These are phyloP conservation scores for Hylodesmum podocarpum DNA, from an alignment of 306 rosid species.

Conservation along the genomic window DNA sequence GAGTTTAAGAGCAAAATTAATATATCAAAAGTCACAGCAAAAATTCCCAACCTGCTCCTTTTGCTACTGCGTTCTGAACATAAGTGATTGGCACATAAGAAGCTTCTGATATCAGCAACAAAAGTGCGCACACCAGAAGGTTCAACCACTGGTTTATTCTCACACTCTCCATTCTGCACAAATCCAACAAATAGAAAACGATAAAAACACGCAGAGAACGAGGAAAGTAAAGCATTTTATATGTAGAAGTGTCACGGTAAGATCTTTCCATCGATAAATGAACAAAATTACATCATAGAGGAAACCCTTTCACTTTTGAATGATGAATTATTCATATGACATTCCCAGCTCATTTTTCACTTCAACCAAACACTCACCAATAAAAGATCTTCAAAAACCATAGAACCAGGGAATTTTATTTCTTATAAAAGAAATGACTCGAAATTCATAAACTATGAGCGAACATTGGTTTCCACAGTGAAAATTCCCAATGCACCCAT, in stretches of 20 bases:
- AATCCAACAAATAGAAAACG: slow-evolving; percentile 15
- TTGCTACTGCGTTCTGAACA: slow-evolving; percentile 59
- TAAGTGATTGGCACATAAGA: slow-evolving; percentile 66
- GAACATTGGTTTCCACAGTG: not conserved
- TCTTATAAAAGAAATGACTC: not conserved
- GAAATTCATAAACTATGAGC: not conserved
- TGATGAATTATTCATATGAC: not conserved
- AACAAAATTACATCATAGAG: not conserved
- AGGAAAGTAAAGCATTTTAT: not conserved
- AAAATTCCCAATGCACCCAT: not conserved
- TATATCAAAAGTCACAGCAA: not conserved
- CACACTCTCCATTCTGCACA: slow-evolving; percentile 63
- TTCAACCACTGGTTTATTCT: slow-evolving; percentile 47
- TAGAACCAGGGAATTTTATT: not conserved
- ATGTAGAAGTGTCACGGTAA: not conserved
- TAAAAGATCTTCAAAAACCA: slow-evolving; percentile 8
- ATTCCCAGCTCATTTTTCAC: not conserved
- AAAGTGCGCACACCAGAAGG: slow-evolving; percentile 39
- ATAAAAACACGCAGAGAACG: not conserved
- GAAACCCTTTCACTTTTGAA: not conserved
- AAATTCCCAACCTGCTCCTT: slow-evolving; percentile 83
- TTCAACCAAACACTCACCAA: not conserved
- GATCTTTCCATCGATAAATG: slow-evolving; percentile 1
- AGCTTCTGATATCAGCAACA: slow-evolving; percentile 52
- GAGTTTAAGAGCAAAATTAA: not conserved